Base-by-base conservation (phyloP, 2,329 filamentous ascomycete species). In the Cladosporium austrohemisphaericum region DNA sequence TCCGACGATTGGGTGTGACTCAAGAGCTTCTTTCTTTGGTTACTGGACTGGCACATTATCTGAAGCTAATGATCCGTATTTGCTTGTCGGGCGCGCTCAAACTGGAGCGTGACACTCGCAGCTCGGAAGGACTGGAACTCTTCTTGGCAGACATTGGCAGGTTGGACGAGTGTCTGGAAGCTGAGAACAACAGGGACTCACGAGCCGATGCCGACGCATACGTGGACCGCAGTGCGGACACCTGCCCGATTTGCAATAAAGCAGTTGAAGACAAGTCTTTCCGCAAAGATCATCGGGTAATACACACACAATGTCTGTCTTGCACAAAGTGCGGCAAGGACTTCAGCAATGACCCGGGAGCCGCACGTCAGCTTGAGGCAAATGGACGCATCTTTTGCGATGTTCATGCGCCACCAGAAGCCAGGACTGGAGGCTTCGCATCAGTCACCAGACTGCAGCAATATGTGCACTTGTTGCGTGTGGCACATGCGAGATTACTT, bases 21-120 rank as follows among this genome's bases (percentile, higher is more conserved):
- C 93, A 98, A 67, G 93, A 98, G 67, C 78, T 98, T n/a, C 73
- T 98, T n/a, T 95, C 92, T 5, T 78, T 98, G 6, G 93, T 98
- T 46, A 98, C 93, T 31, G 92, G 93, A 28, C 78, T 98, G 44
- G 93, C 93, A 14, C 93, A 98, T 69, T 98, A 98, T 65, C 81
- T 98, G 47, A 98, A 98, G 69, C 85, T 98, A 26, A 80, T 98
- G 52, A 98, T 98, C 60, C 84, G 93, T 41, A 98, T 98, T 60
- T 96, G 93, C 64, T 78, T 98, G 22, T 94, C 97, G 66, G 93
- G 92, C 25, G 86, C 93, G 5, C 74, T 98, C 38, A 92, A 90
- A 62, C 79, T 97, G 31, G 93, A 98, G 69, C 84, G 89, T 50
- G 92, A 97, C 61, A 84, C 84, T 41, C 76, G 79, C 45, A 85